phyloP scores from a whole-genome alignment of 352 stramenopile species.

The Pythium brachiatum region DNA sequence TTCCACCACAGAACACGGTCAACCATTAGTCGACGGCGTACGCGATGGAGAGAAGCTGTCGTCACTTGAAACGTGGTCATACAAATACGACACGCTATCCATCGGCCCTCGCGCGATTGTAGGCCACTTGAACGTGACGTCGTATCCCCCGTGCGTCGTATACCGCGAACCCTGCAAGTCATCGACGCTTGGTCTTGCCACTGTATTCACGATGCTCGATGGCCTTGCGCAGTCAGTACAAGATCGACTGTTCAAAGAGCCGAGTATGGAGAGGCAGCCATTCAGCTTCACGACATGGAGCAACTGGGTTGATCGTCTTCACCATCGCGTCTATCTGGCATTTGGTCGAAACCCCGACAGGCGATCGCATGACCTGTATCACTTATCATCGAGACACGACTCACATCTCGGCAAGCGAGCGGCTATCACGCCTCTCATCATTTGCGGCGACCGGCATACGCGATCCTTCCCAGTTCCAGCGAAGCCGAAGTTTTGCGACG shows the following conservation, averaged over 20 bases:
- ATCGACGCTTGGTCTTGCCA: conserved; percentile 21
- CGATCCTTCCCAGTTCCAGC: neutral
- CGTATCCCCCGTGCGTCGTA: conserved; percentile 31
- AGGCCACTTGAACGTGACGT: conserved; percentile 11
- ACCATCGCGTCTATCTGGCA: conserved; percentile 20
- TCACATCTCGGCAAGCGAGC: neutral
- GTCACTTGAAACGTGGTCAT: conserved; percentile 14
- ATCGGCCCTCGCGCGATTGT: conserved; percentile 15
- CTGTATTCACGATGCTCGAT: conserved; percentile 40
- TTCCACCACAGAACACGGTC: neutral
- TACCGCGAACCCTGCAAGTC: conserved; percentile 18
- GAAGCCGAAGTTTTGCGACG: conserved; percentile 8
- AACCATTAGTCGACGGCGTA: neutral
- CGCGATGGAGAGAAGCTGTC: conserved; percentile 1
- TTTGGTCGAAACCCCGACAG: conserved; percentile 6
- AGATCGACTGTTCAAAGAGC: neutral
- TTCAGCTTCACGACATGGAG: conserved; percentile 20
- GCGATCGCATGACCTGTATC: conserved; percentile 4
- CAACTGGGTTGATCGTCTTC: conserved; percentile 38
- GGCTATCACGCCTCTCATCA: neutral
- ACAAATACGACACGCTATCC: conserved; percentile 22
- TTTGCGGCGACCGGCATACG: neutral
- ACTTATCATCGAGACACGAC: neutral
- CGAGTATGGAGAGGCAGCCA: neutral
- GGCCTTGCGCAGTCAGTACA: conserved; percentile 21